phyloP scores from a whole-genome alignment of 331 rosid species.

The Quercus tomentella region DNA sequence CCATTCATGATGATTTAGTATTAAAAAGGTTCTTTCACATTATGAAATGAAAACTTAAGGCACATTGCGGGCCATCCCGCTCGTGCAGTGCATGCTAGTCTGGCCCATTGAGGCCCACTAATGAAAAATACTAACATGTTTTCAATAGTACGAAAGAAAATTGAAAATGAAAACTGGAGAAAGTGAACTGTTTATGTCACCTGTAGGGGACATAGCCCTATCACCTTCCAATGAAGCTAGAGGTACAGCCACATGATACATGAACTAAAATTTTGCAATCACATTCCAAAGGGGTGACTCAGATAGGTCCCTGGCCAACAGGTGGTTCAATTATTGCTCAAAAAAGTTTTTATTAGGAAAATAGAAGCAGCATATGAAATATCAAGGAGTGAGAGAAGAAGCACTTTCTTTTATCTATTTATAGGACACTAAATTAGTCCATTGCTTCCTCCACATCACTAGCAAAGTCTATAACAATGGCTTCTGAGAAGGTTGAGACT shows the following conservation, averaged over 20 bases:
- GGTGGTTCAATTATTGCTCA: slow-evolving; percentile 37
- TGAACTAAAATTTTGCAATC: neutral
- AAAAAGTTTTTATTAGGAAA: slow-evolving; percentile 16
- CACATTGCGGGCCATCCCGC: slow-evolving; percentile 62
- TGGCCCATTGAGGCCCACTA: slow-evolving; percentile 46
- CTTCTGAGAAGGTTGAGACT: slow-evolving; percentile 97
- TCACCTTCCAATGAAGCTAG: slow-evolving; percentile 24
- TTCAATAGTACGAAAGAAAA: neutral
- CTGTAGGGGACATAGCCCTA: neutral
- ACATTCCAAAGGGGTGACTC: slow-evolving; percentile 18
- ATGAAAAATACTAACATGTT: neutral
- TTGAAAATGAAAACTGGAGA: neutral
- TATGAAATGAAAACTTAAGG: slow-evolving; percentile 2
- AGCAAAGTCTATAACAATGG: slow-evolving; percentile 46
- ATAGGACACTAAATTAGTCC: slow-evolving; percentile 31
- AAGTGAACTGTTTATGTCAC: neutral
- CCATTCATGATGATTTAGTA: slow-evolving; percentile 28
- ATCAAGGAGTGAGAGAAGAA: slow-evolving; percentile 20
- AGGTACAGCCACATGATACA: neutral
- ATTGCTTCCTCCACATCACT: slow-evolving; percentile 27
- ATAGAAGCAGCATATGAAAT: slow-evolving; percentile 15
- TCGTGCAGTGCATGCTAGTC: slow-evolving; percentile 67
- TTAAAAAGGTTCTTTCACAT: slow-evolving; percentile 24
- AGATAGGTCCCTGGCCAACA: slow-evolving; percentile 36
- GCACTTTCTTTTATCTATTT: slow-evolving; percentile 41